Conservation (phyloP, 1,139 yeast genomes). For the Zygosaccharomyces sapae region DNA sequence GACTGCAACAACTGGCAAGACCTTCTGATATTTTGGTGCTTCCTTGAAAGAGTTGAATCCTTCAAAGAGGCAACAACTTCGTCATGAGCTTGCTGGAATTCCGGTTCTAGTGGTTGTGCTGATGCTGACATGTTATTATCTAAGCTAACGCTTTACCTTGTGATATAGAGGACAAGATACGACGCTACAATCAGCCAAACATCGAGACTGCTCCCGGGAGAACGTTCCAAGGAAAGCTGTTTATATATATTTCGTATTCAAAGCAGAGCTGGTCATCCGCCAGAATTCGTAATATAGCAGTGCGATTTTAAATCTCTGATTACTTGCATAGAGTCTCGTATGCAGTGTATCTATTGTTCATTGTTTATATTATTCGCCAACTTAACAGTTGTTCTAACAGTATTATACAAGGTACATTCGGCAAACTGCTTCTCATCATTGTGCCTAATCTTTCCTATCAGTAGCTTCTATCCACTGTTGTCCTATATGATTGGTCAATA, state of each 20-base stretch:
- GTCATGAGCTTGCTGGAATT: slow-evolving; percentile 97
- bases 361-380: neutral
- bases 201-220: neutral
- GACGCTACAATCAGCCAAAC: neutral
- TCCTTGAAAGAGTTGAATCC: slow-evolving; percentile 83
- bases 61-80: slow-evolving; percentile 85
- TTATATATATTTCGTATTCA: neutral
- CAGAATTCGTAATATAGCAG: neutral
- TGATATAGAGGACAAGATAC: neutral
- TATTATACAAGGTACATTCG: neutral
- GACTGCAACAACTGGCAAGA: slow-evolving; percentile 83
- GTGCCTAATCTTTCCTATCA: slow-evolving; percentile 5
- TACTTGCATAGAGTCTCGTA: neutral
- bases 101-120: slow-evolving; percentile 62
- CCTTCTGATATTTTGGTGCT: slow-evolving; percentile 87
- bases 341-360: neutral
- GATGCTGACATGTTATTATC: slow-evolving; percentile 8
- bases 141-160: neutral
- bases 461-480: neutral
- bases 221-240: neutral
- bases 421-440: slow-evolving; percentile 1
- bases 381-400: neutral
- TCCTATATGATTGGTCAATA: slow-evolving; percentile 3
- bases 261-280: neutral
- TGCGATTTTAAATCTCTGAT: neutral